Evolutionary conservation across 345 rosid species (phyloP).

Genomic region (Noccaea caerulescens): DNA sequence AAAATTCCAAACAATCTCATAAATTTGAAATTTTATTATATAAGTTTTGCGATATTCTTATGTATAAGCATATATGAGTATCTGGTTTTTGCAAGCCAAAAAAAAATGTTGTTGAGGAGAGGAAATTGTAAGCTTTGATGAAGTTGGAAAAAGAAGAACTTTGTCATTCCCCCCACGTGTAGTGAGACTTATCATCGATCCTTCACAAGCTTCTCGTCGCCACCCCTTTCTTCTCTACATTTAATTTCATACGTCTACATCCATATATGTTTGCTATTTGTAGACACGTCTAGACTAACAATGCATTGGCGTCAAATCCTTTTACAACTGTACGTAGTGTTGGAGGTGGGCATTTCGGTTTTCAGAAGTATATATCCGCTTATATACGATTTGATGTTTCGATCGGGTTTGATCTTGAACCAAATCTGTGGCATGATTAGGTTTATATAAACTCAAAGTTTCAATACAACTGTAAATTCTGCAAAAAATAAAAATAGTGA

Average conservation of each 20-base stretch:
- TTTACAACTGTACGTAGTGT: not conserved
- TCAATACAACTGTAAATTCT: not conserved
- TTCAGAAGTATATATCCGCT: too few relatives aligned
- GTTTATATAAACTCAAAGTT: not conserved
- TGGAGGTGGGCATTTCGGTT: not conserved
- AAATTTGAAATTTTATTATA: too few relatives aligned
- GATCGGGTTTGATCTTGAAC: not conserved
- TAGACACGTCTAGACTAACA: conserved; percentile 1
- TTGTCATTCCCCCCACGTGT: conserved; percentile 48
- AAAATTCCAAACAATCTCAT: too few relatives aligned
- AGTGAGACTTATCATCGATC: conserved; percentile 31
- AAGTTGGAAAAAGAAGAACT: conserved; percentile 35
- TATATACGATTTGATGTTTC: too few relatives aligned
- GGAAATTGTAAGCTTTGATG: conserved; percentile 27
- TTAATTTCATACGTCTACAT: conserved; percentile 18
- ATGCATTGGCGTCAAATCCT: conserved; percentile 11
- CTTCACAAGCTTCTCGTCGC: conserved; percentile 45
- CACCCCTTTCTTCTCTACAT: conserved; percentile 13
- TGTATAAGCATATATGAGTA: too few relatives aligned
- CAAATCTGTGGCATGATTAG: not conserved
- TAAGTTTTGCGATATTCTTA: too few relatives aligned
- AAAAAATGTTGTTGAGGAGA: conserved; percentile 25
- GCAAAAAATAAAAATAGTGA: not conserved
- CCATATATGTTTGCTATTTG: conserved; percentile 4
- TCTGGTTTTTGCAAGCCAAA: too few relatives aligned